A percentile compares a stretch with the other conserved stretches of the same genome.
phyloP scores from a whole-genome alignment of 108 stramenopile genomes.

The Hondaea fermentalgiana region DNA sequence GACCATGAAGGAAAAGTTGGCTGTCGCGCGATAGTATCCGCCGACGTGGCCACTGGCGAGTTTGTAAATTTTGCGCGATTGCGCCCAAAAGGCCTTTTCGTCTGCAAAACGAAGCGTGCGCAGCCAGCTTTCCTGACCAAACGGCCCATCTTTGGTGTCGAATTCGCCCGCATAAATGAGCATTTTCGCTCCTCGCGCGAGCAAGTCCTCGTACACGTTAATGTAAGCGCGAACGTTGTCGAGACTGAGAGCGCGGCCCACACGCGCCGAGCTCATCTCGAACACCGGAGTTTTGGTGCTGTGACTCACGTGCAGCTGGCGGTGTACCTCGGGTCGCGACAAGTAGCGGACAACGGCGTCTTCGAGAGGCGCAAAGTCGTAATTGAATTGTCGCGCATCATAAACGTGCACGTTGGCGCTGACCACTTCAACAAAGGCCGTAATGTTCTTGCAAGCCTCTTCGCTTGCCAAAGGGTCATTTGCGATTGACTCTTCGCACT shows the following conservation, averaged over 20 bases:
- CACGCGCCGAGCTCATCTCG: neutral
- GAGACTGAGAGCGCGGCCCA: neutral
- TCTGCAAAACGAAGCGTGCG: neutral
- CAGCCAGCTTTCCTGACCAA: neutral
- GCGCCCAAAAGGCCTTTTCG: neutral
- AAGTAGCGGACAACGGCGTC: neutral
- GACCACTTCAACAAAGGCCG: neutral
- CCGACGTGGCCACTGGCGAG: neutral
- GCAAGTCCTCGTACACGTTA: neutral
- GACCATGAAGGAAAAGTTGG: neutral
- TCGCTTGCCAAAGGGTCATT: neutral
- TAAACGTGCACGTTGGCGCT: neutral
- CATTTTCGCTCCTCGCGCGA: neutral
- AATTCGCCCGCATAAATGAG: neutral
- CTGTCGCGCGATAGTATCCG: neutral
- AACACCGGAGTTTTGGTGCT: neutral
- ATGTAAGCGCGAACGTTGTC: neutral
- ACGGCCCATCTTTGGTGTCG: neutral
- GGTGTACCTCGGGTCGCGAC: neutral
- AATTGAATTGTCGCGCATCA: neutral
- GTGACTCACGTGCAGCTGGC: neutral
- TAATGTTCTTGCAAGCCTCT: slow-evolving; percentile 1
- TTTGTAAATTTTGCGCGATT: neutral
- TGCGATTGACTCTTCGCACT: neutral
- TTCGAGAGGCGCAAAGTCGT: neutral